phyloP scores from a whole-genome alignment of 2,329 filamentous ascomycete species.

The Fusarium nelsonii region DNA sequence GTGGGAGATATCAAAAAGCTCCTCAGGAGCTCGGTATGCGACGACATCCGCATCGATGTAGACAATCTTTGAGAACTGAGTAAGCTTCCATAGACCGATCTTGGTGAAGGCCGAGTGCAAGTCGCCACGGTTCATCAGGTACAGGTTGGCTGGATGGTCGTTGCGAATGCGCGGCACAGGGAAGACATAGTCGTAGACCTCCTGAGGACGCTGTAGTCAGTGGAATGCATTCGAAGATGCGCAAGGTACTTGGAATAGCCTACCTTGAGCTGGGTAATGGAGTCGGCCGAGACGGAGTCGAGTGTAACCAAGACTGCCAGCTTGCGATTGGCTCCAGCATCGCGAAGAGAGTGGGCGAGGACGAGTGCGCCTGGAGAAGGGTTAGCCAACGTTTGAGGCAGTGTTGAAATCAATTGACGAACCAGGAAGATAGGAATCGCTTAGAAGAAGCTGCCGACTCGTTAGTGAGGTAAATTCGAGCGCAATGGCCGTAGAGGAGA shows the following conservation, averaged over 20 bases:
- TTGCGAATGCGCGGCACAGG: constrained; percentile 85
- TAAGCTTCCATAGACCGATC: constrained; percentile 92
- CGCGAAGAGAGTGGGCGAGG: constrained; percentile 91
- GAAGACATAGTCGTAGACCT: constrained; percentile 88
- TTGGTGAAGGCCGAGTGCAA: constrained; percentile 96
- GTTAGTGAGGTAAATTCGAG: constrained; percentile 16
- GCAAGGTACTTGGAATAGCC: constrained; percentile 37
- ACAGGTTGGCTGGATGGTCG: constrained; percentile 81
- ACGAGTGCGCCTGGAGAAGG: constrained; percentile 81
- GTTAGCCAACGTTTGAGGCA: constrained; percentile 22
- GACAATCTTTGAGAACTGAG: constrained; percentile 90
- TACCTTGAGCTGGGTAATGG: constrained; percentile 83
- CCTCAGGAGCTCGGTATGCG: constrained; percentile 89
- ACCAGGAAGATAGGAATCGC: constrained; percentile 94
- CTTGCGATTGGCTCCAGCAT: constrained; percentile 82
- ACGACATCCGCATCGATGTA: constrained; percentile 96
- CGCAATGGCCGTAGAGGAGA: constrained; percentile 39
- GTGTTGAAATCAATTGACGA: constrained; percentile 49
- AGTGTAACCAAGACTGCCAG: constrained; percentile 86
- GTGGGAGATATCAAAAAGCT: constrained; percentile 79
- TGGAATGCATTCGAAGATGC: background rate
- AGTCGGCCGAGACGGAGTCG: constrained; percentile 80
- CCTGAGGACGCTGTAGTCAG: constrained; percentile 59
- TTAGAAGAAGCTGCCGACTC: constrained; percentile 81
- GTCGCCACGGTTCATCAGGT: constrained; percentile 91